Base-by-base conservation (phyloP, 768 basidiomycete genomes). In the Russula abietina region DNA sequence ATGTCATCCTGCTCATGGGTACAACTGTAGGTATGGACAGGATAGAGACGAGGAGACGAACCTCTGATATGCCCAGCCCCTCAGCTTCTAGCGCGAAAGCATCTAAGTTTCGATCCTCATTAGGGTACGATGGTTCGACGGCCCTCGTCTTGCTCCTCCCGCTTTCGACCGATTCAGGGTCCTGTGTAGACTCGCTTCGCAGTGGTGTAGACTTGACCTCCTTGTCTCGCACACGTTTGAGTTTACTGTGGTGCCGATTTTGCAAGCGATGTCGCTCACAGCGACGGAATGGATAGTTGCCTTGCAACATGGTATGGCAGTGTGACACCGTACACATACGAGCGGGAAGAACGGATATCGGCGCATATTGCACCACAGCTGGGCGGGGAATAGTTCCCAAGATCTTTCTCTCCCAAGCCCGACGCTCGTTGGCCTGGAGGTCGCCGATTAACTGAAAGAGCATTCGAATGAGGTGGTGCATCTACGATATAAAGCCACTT, bases 321-420 rank as follows among this genome's bases (percentile, higher is more conserved):
- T 83, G 83, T 30, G 80, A 82, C 24, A 84, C 81, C 7, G 80
- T 83, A 66, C 82, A 83, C 78, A 83, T 81, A 16, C 81, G 79
- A 7, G 75, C 71, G 4, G 78, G 75, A 11, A 75, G 71, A 22
- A 65, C 52, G 9, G 66, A 45, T 69, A 67, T 63, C 5, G 67
- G 59, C 22, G 67, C 24, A 52, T 63, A 61, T 38, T 63, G 62
- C 28, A 51, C 60, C 41, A 59, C 58, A 4, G 55, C 55, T n/a
- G 49, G 54, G 45, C 48, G 49, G 26, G 60, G 60, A 38, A 57
- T 22, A 57, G 55, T 57, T n/a, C 64, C 59, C 53, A 57, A 28
- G 39, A 50, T 17, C 52, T 57, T 65, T 38, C 65, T 57, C 57
- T 69, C 61, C 69, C 64, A 70, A 41, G 65, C 65, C 4, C 65